phyloP scores from a whole-genome alignment of 1,284 basidiomycete genomes.

The Xerocomus cyaneibrunnescens region DNA sequence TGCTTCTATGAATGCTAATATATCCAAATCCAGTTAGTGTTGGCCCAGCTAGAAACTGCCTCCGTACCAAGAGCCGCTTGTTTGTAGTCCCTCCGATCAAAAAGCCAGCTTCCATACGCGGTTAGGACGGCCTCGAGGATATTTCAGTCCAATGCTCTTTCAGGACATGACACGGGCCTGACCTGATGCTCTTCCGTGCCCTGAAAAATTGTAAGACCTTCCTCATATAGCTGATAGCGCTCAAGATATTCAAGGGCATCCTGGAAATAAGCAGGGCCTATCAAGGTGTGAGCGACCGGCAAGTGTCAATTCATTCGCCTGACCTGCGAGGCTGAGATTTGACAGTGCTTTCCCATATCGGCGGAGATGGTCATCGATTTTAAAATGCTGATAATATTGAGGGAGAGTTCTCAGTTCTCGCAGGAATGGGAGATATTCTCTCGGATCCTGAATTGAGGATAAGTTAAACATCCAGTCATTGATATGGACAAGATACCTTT shows the following conservation, averaged over 20 bases:
- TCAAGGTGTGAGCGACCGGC: conserved; percentile 9
- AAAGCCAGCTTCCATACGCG: conserved; percentile 87
- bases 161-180: conserved; percentile 21
- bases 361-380: conserved; percentile 92
- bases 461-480: conserved; percentile 6
- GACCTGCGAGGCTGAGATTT: conserved; percentile 77
- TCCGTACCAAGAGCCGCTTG: conserved; percentile 78
- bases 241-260: conserved; percentile 83
- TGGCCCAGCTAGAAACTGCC: background rate
- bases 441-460: conserved; percentile 72
- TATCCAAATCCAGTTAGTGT: conserved; percentile 8
- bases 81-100: conserved; percentile 79
- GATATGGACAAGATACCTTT: conserved; percentile 55
- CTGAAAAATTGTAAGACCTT: conserved; percentile 74
- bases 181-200: conserved; percentile 65
- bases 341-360: conserved; percentile 74
- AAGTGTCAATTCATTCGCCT: conserved; percentile 13
- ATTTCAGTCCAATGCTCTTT: conserved; percentile 3
- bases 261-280: conserved; percentile 66
- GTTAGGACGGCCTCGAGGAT: conserved; percentile 57
- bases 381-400: conserved; percentile 82
- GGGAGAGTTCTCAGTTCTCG: conserved; percentile 84
- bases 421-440: conserved; percentile 97
- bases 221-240: conserved; percentile 73
- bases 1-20: conserved; percentile 72